Conservation (phyloP, 331 rosid genomes). For the Cucumis variabilis region DNA sequence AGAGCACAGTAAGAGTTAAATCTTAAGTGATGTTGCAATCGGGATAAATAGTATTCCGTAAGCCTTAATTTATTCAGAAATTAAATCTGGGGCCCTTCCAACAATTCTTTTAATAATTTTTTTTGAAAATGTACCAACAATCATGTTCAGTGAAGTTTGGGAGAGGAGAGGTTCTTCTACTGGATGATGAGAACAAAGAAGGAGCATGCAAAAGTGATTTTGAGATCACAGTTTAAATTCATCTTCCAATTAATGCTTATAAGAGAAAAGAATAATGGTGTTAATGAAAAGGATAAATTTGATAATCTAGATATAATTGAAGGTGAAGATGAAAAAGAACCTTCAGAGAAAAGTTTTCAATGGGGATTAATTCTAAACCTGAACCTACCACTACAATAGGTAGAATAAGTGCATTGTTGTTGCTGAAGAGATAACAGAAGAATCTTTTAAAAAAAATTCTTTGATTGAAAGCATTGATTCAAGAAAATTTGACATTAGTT, state of each 20-base stretch:
- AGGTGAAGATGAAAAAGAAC: slow-evolving; percentile 37
- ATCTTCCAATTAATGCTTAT: slow-evolving; percentile 26
- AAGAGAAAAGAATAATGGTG: slow-evolving; percentile 33
- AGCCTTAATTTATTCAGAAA: slow-evolving; percentile 40
- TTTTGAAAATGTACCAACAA: slow-evolving; percentile 36
- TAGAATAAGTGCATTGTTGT: background rate
- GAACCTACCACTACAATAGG: slow-evolving; percentile 36
- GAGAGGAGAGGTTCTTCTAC: background rate
- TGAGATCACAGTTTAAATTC: slow-evolving; percentile 33
- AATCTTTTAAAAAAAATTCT: slow-evolving; percentile 21
- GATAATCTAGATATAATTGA: slow-evolving; percentile 36
- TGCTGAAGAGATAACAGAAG: slow-evolving; percentile 47
- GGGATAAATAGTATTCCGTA: slow-evolving; percentile 36
- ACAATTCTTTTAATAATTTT: slow-evolving; percentile 30
- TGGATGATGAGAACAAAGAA: slow-evolving; percentile 29
- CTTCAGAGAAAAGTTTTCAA: slow-evolving; percentile 33
- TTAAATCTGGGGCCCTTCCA: slow-evolving; percentile 36
- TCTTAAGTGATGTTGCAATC: slow-evolving; percentile 35
- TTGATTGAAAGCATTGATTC: slow-evolving; percentile 35
- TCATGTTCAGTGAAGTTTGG: background rate
- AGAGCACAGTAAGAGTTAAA: background rate
- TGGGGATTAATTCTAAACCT: background rate
- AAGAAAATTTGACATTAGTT: slow-evolving; percentile 27
- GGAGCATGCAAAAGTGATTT: background rate
- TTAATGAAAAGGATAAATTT: slow-evolving; percentile 32